phyloP scores from a whole-genome alignment of 2,329 filamentous ascomycete species.

The Plenodomus lindquistii region DNA sequence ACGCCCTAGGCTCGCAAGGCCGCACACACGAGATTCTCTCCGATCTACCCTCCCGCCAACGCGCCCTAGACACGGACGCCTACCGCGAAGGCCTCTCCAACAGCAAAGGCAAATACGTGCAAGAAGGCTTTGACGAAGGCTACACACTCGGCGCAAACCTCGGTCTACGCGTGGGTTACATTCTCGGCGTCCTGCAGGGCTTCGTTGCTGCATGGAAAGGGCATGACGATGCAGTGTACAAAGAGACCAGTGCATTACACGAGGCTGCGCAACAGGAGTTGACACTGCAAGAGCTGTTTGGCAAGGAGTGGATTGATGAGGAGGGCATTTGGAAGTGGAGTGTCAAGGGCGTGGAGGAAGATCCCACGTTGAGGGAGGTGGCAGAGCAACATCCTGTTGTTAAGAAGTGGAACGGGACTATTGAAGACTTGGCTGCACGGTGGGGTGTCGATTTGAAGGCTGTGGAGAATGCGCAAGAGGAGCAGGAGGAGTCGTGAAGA shows the following conservation, averaged over 20 bases:
- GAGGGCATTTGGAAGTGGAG: conserved; percentile 74
- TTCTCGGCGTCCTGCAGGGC: conserved; percentile 78
- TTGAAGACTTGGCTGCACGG: conserved; percentile 48
- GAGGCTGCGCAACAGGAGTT: conserved; percentile 62
- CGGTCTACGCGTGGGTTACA: conserved; percentile 72
- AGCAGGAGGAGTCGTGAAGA: conserved; percentile 38
- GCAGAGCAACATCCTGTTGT: conserved; percentile 70
- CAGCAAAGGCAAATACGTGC: conserved; percentile 76
- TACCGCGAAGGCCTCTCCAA: conserved; percentile 85
- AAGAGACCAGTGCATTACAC: conserved; percentile 38
- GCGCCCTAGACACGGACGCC: conserved; percentile 79
- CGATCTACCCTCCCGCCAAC: conserved; percentile 76
- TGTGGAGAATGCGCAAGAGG: conserved; percentile 40
- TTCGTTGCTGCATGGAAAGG: conserved; percentile 57
- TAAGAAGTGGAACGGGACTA: conserved; percentile 60
- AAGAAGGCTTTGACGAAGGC: conserved; percentile 89
- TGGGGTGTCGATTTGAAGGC: conserved; percentile 48
- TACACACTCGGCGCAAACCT: conserved; percentile 82
- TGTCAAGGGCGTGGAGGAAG: conserved; percentile 47
- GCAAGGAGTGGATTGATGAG: conserved; percentile 65
- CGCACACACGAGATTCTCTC: conserved; percentile 54
- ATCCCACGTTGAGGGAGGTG: conserved; percentile 50
- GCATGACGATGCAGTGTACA: conserved; percentile 25
- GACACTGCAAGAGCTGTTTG: conserved; percentile 65
- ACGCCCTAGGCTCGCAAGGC: conserved; percentile 2